Evolutionary conservation across 768 basidiomycete genomes (phyloP), one percentile per base, ranked within the genome.

Genomic region (Mycena venus): DNA sequence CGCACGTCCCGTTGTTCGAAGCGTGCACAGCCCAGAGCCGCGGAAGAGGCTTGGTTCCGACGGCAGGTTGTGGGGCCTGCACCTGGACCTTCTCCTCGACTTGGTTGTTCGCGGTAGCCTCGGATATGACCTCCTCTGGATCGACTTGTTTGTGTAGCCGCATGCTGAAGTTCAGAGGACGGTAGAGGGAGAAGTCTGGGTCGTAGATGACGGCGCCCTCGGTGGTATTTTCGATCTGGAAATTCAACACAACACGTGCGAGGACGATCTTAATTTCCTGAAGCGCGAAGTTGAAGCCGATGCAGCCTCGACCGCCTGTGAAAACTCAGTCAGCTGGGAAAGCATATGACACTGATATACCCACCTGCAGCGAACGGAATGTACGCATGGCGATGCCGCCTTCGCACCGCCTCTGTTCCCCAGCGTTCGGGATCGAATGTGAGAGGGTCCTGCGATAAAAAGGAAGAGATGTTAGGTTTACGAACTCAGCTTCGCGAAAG

Each of bases 201-300:
- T 75, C 74, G 61, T 75, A 75, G 38, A 75, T 75, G 17, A 75
- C 74, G 0, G 74, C 59, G 55, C 74, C 74, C 12, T 75, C 74
- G 0, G 74, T 75, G 12, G 44, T 58, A 27, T 75, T 75, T 49
- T 72, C 66, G 36, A 75, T 68, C 44, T 63, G 70, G 55, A 75
- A 75, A 44, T 75, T 75, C 15, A 75, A 27, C 3, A 75, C 74
- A 12, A 75, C 60, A 40, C 70, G 70, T 0, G 66, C 53, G 2
- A 75, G 51, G 25, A 75, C 49, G 23, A 75, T 67, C 55, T 75
- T 75, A 31, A 74, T 61, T 31, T 75, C 74, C 36, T 75, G 74
- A 2, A 75, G 61, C 2, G 74, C 74, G 17, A 75, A 75, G 40
- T 68, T 65, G 47, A 75, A 75, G 4, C 75, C 75, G 29, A 75